Evolutionary conservation across 2,329 filamentous ascomycete species (phyloP), one percentile per base, ranked within the genome.

Genomic region (Xylariomycetidae sp.): DNA sequence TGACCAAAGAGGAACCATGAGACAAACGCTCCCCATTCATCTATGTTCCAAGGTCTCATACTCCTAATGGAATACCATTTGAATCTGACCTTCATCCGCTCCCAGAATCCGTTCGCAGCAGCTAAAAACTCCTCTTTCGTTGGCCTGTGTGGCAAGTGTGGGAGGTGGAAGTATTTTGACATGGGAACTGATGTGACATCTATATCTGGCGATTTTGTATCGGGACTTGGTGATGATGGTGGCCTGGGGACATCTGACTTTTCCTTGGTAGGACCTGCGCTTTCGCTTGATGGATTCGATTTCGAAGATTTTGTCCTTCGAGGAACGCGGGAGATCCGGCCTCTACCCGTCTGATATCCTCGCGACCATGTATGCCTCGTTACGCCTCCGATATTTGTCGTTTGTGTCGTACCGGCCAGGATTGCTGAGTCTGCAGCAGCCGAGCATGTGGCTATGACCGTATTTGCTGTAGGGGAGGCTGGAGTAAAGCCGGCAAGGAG

Each of bases 41-140:
- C 92, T 15, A 83, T 77, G 59, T 94, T 98, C 77, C 92, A 98
- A 1, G 92, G 92, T 23, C 92, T 76, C 58, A 85, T 86, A 57
- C 89, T 95, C 54, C 89, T 74, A 50, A 98, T 98, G 3, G 92
- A 94, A 51, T 92, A 82, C 92, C 92, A 98, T 62, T 98, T 98
- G 67, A 97, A 94, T 25, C 88, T 83, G 16, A 97, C 85, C 54
- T 84, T 88, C 27, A 96, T 62, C 30, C 92, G 78, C 42, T 94
- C 83, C 81, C 88, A 92, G 58, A 97, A 96, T 2, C 89, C 89
- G 15, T 81, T 96, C 22, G 92, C 88, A 4, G 92, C 90, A 14
- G 86, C 84, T 22, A 98, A 70, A 17, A 98, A 72, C 59, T 98
- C 92, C 57, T 96, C 89, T 56, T 94, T 96, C 6, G 83, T 90